A percentile compares a stretch with the other conserved stretches of the same genome.
Evolutionary conservation across 1,284 basidiomycete genomes (phyloP).

Genomic region (Mycosarcoma mackinlayi): DNA sequence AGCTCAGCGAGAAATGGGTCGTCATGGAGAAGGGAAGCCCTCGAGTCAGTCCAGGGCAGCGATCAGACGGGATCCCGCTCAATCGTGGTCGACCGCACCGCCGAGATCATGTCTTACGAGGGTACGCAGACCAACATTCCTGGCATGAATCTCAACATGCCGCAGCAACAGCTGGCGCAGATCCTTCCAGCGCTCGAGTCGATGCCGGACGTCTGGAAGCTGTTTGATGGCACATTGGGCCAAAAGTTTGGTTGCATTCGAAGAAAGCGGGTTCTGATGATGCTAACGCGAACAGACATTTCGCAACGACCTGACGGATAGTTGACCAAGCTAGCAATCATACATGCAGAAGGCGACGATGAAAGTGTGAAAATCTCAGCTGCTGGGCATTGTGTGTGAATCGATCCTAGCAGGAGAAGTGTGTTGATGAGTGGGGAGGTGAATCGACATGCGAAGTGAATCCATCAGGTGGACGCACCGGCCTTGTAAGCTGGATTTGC

Average conservation of each 20-base stretch:
- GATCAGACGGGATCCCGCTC: conserved; percentile 10
- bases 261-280: conserved; percentile 43
- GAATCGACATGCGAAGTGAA: background rate
- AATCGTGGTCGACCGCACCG: conserved; percentile 6
- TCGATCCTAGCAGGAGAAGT: no score
- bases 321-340: no score
- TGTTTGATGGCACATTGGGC: conserved; percentile 52
- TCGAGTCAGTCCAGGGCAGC: conserved; percentile 9
- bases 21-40: conserved; percentile 3
- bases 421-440: no score
- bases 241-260: conserved; percentile 44
- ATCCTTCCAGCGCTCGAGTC: conserved; percentile 47
- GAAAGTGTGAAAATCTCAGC: no score
- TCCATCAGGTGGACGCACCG: conserved; percentile 12
- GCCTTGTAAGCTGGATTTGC: conserved; percentile 27
- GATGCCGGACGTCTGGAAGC: conserved; percentile 55
- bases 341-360: no score
- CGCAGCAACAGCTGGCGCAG: conserved; percentile 44
- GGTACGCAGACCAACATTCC: conserved; percentile 17
- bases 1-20: conserved; percentile 3
- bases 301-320: no score
- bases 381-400: no score
- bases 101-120: conserved; percentile 10
- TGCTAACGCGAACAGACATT: no score
- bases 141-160: conserved; percentile 44